Percentiles rank a stretch among this genome's conserved stretches.
Conservation (phyloP, 805 yeast species). For the Naumovozyma castellii region DNA sequence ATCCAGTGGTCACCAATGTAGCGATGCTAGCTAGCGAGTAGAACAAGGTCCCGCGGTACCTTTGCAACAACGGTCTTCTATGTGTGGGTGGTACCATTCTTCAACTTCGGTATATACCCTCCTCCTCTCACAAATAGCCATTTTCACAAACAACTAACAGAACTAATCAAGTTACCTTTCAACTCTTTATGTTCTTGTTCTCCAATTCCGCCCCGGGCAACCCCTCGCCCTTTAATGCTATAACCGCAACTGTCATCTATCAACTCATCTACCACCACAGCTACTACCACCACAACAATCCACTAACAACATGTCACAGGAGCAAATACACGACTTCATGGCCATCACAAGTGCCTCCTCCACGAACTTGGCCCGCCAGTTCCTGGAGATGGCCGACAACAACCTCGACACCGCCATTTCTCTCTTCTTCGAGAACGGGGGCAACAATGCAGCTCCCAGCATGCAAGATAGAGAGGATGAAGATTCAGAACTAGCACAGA, state of each 20-base stretch:
- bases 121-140: no score
- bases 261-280: no score
- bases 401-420: slow-evolving; percentile 79
- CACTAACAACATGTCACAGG: slow-evolving; percentile 41
- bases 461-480: slow-evolving; percentile 15
- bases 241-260: no score
- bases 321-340: slow-evolving; percentile 59
- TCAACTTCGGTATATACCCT: neutral
- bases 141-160: no score
- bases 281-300: no score
- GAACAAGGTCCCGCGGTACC: slow-evolving; percentile 22
- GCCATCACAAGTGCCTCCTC: slow-evolving; percentile 75
- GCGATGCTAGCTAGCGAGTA: slow-evolving; percentile 16
- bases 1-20: slow-evolving; percentile 23
- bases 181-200: neutral
- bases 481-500: slow-evolving; percentile 50
- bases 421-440: slow-evolving; percentile 64
- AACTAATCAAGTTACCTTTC: no score
- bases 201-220: neutral
- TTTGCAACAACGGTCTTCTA: slow-evolving; percentile 9
- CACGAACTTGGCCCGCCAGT: slow-evolving; percentile 59
- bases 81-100: neutral
- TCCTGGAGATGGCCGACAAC: slow-evolving; percentile 66
- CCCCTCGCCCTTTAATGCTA: neutral
- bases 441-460: slow-evolving; percentile 10